phyloP scores from a whole-genome alignment of 2,329 filamentous ascomycete genomes.

The Colletotrichum sp. region DNA sequence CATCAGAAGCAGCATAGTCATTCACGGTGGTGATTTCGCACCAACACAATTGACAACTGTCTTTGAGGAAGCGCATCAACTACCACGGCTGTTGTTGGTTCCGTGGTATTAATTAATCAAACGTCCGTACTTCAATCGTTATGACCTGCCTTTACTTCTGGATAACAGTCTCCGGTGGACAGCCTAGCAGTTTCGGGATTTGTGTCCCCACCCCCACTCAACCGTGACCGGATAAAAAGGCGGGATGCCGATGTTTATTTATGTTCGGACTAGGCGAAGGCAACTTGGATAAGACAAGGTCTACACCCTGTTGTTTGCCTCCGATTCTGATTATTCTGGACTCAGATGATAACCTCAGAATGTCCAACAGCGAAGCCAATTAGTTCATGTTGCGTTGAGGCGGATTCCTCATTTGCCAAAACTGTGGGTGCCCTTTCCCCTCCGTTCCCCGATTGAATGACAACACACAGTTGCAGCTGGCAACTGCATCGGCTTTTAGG shows the following conservation, averaged over 20 bases:
- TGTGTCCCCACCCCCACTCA: neutral
- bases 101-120: too few relatives aligned
- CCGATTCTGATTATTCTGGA: neutral
- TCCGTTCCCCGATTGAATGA: neutral
- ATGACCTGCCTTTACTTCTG: too few relatives aligned
- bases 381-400: neutral
- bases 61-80: too few relatives aligned
- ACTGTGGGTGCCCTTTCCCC: neutral
- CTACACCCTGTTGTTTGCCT: neutral
- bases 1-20: too few relatives aligned
- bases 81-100: too few relatives aligned
- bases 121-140: too few relatives aligned
- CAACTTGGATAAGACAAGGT: neutral
- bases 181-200: neutral
- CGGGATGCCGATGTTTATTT: neutral
- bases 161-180: too few relatives aligned
- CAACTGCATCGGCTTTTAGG: neutral
- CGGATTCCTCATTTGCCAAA: neutral
- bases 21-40: too few relatives aligned
- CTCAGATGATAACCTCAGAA: neutral
- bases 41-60: too few relatives aligned
- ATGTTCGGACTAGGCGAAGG: neutral
- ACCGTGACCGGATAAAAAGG: neutral
- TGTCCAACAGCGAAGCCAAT: neutral
- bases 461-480: neutral